Evolutionary conservation across 140 eudicot species (phyloP).

Genomic region (Senecio squalidus): DNA sequence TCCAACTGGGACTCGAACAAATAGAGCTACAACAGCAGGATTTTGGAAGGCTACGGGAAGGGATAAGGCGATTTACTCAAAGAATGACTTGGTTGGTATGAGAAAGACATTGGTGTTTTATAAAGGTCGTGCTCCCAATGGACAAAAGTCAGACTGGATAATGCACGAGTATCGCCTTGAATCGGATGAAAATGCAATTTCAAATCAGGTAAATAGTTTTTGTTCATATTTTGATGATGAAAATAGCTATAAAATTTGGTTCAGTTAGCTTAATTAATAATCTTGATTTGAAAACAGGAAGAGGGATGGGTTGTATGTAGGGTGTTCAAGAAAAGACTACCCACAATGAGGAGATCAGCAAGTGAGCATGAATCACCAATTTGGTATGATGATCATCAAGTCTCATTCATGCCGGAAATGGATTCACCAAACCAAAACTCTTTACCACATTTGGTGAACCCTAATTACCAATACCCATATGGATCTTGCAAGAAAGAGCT

Average conservation of each 20-base stretch:
- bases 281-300: slow-evolving; percentile 37
- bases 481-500: slow-evolving; percentile 62
- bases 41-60: slow-evolving; percentile 98
- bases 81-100: slow-evolving; percentile 85
- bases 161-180: slow-evolving; percentile 97
- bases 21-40: slow-evolving; percentile 90
- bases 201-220: slow-evolving; percentile 54
- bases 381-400: slow-evolving; percentile 84
- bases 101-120: slow-evolving; percentile 89
- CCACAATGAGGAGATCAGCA: slow-evolving; percentile 47
- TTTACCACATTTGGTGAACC: slow-evolving; percentile 19
- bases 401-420: slow-evolving; percentile 67
- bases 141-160: slow-evolving; percentile 91
- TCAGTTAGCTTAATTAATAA: neutral
- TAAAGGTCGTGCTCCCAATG: slow-evolving; percentile 98
- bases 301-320: slow-evolving; percentile 51
- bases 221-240: neutral
- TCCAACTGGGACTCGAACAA: slow-evolving; percentile 90
- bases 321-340: slow-evolving; percentile 57
- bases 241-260: neutral
- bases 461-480: slow-evolving; percentile 30
- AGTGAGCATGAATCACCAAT: slow-evolving; percentile 69
- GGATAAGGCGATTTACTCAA: slow-evolving; percentile 81
- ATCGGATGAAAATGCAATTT: slow-evolving; percentile 70
- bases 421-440: slow-evolving; percentile 56